Conservation (phyloP, 2,329 filamentous ascomycete genomes). For the Penicillium concentricum region DNA sequence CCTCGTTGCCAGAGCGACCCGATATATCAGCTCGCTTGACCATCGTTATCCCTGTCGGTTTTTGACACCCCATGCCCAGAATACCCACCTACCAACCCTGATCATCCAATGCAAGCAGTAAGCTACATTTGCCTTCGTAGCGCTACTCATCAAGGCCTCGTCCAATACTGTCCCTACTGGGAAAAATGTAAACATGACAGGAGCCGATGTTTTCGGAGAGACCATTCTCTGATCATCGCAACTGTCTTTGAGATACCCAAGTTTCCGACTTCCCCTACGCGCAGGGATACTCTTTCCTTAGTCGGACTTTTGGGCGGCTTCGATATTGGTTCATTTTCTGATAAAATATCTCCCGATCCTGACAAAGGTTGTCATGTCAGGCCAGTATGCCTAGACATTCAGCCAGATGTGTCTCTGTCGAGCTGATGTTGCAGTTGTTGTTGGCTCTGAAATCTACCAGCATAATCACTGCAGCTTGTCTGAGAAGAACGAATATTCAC, state of each 20-base stretch:
- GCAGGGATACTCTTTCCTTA: neutral
- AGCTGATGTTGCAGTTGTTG: neutral
- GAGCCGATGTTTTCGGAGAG: neutral
- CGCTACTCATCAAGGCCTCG: neutral
- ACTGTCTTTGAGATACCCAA: neutral
- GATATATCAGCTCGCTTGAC: neutral
- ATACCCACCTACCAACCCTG: neutral
- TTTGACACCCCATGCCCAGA: neutral
- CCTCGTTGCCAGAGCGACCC: neutral
- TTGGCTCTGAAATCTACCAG: neutral
- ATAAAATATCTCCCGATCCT: neutral
- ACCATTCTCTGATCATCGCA: neutral
- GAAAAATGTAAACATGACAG: neutral
- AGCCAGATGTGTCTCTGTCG: too few species aligned
- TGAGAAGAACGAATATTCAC: neutral
- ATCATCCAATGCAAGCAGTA: neutral
- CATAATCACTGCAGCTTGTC: neutral
- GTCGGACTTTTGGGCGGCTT: slow-evolving; percentile 1
- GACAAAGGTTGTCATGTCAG: neutral
- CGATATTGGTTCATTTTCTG: neutral
- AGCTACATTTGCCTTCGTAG: neutral
- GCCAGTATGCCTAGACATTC: neutral
- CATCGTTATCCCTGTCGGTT: neutral
- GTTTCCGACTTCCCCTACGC: neutral
- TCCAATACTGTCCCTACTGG: neutral